phyloP scores from a whole-genome alignment of 1,139 yeast species.

The Kodamaea ohmeri region DNA sequence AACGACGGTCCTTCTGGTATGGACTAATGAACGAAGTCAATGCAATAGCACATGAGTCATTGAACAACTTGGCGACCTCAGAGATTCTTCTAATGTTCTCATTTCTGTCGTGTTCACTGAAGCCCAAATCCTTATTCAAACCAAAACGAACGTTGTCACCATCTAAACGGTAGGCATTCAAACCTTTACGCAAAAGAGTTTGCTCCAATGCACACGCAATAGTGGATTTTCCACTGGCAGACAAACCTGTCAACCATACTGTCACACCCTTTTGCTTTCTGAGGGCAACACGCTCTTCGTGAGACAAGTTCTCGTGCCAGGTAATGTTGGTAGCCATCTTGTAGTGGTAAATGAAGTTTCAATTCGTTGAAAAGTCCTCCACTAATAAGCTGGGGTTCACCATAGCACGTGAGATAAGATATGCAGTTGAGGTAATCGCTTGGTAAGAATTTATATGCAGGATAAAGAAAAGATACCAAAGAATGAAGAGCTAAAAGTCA shows the following conservation, averaged over 20 bases:
- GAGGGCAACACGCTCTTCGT: slow-evolving; percentile 68
- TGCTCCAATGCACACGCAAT: slow-evolving; percentile 95
- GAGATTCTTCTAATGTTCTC: slow-evolving; percentile 93
- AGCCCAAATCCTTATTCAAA: slow-evolving; percentile 89
- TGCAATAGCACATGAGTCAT: slow-evolving; percentile 82
- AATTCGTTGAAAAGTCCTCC: background rate
- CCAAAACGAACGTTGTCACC: slow-evolving; percentile 96
- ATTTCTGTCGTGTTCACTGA: slow-evolving; percentile 85
- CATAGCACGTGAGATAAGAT: slow-evolving; percentile 17
- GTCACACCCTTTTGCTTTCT: slow-evolving; percentile 87
- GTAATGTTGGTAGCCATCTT: slow-evolving; percentile 91
- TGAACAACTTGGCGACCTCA: slow-evolving; percentile 87
- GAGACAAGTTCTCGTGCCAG: slow-evolving; percentile 90
- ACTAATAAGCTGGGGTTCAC: slow-evolving; percentile 7
- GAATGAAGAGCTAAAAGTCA: background rate
- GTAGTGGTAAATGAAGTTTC: slow-evolving; percentile 1
- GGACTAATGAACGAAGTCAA: slow-evolving; percentile 92
- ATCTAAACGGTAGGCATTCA: slow-evolving; percentile 81
- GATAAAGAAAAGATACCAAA: background rate
- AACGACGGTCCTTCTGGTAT: slow-evolving; percentile 76
- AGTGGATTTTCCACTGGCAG: slow-evolving; percentile 94
- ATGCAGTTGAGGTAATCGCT: background rate
- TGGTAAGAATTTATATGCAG: background rate
- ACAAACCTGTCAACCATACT: slow-evolving; percentile 90
- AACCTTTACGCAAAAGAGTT: slow-evolving; percentile 61